phyloP scores from a whole-genome alignment of 257 asterid species.

The Ehretia macrophylla region DNA sequence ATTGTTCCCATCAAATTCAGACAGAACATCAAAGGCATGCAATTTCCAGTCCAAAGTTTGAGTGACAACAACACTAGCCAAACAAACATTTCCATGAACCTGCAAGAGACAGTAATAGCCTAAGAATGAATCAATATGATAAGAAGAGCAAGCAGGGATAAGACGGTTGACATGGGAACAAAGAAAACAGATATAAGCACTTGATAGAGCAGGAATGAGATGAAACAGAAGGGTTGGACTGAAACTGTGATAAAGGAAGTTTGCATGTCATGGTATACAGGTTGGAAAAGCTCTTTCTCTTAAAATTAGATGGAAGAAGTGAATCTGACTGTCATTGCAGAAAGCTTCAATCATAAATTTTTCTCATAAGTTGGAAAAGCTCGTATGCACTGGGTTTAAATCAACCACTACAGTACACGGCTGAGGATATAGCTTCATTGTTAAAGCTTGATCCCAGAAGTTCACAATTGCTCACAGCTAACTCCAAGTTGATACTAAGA shows the following conservation, averaged over 20 bases:
- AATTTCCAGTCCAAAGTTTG: conserved; percentile 97
- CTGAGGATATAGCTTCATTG: not conserved
- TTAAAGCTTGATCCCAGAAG: too few relatives aligned
- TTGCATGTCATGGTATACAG: too few relatives aligned
- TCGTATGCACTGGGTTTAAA: not conserved
- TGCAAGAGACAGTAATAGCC: conserved; percentile 33
- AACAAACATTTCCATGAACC: conserved; percentile 98
- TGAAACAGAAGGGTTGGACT: too few relatives aligned
- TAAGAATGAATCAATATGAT: not conserved
- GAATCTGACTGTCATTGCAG: not conserved
- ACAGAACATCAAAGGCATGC: conserved; percentile 93
- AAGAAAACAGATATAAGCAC: not conserved
- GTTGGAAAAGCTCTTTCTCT: too few relatives aligned
- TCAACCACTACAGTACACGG: not conserved
- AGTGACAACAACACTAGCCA: conserved; percentile 97
- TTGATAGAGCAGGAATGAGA: too few relatives aligned
- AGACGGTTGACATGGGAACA: not conserved
- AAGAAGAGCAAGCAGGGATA: not conserved
- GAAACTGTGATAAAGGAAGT: too few relatives aligned
- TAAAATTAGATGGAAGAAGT: too few relatives aligned
- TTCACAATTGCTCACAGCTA: too few relatives aligned
- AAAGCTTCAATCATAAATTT: not conserved
- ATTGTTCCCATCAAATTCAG: conserved; percentile 90
- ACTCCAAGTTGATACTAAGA: not conserved
- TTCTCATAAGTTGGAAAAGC: not conserved